Percentiles rank a stretch among this genome's conserved stretches.
phyloP scores from a whole-genome alignment of 345 rosid species.

The Gossypium herbaceum region DNA sequence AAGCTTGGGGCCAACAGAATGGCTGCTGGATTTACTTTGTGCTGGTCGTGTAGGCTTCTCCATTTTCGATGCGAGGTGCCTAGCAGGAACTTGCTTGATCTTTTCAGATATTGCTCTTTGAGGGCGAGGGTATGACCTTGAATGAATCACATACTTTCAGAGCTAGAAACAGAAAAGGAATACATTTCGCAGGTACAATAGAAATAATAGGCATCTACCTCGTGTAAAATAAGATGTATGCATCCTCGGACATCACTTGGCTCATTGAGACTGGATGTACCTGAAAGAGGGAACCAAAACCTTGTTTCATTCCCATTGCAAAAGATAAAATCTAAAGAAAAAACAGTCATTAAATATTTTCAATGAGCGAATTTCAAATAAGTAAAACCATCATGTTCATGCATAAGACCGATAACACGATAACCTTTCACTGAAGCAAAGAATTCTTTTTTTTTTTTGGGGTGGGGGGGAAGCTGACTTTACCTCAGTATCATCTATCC shows the following conservation, averaged over 20 bases:
- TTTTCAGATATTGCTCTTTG: constrained; percentile 34
- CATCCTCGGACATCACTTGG: constrained; percentile 95
- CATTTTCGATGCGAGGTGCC: constrained; percentile 27
- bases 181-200: neutral
- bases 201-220: constrained; percentile 40
- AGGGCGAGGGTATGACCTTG: constrained; percentile 71
- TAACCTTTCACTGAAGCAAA: neutral
- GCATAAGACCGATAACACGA: neutral
- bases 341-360: neutral
- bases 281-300: constrained; percentile 28
- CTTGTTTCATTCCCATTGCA: constrained; percentile 3
- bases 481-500: constrained; percentile 82
- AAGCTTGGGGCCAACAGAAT: constrained; percentile 23
- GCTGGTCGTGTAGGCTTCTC: constrained; percentile 36
- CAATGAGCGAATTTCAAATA: neutral
- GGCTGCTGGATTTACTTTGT: constrained; percentile 37
- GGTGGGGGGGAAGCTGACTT: neutral
- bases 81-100: constrained; percentile 31
- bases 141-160: constrained; percentile 12
- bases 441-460: neutral
- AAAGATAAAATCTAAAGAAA: neutral
- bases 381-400: neutral
- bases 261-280: constrained; percentile 63
- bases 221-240: constrained; percentile 80
- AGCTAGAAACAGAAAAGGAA: neutral